Conservation (phyloP, 306 rosid species). For the Begonia loranthoides region DNA sequence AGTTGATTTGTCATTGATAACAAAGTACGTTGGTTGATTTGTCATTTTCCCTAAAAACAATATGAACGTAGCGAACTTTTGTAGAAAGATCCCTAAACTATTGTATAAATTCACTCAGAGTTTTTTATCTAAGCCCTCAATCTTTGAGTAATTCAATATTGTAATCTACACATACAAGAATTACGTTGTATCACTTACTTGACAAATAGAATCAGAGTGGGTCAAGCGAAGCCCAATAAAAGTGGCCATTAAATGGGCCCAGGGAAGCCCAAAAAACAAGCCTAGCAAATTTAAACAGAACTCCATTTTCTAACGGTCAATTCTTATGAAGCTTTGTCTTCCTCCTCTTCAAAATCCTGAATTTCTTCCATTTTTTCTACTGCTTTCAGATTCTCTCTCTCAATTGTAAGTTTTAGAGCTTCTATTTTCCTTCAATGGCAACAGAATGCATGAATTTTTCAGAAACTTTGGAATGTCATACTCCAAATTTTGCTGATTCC, state of each 20-base stretch:
- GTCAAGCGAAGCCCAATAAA: not conserved
- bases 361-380: not conserved
- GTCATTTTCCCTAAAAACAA: no score
- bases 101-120: no score
- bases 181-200: no score
- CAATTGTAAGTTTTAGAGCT: not conserved
- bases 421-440: not conserved
- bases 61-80: no score
- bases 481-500: constrained; percentile 21
- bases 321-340: not conserved
- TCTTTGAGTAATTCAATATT: no score
- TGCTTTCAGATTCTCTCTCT: not conserved
- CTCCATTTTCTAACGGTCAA: not conserved
- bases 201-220: not conserved
- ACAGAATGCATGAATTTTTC: no score
- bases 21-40: no score
- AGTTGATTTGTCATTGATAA: no score
- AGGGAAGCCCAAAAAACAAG: not conserved
- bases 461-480: not conserved
- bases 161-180: no score
- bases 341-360: not conserved
- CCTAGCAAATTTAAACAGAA: not conserved
- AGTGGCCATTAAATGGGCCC: no score
- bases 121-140: no score
- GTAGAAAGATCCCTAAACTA: no score